Evolutionary conservation across 768 basidiomycete species (phyloP), one percentile per base, ranked within the genome.

Genomic region (Psilocybe sp.): DNA sequence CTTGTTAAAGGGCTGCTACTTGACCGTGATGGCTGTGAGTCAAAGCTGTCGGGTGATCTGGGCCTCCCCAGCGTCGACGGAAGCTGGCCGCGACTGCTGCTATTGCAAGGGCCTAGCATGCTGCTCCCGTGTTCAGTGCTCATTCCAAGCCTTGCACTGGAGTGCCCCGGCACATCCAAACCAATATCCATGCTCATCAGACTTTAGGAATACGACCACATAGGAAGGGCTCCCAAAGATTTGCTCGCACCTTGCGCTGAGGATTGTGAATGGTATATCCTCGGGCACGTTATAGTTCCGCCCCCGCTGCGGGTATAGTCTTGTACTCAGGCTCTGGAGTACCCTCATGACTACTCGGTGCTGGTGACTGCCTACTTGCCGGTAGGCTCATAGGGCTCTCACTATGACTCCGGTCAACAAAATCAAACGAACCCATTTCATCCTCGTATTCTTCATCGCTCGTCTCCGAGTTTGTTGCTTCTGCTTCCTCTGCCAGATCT

Each of bases 271-370:
- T 95, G 95, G 55, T 82, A 84, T 31, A 95, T 79, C 5, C 93
- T 75, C 1, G 95, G 95, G 12, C 92, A 82, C 9, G 87, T 87
- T 56, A 97, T 81, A 0, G 80, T 85, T 0, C 94, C 94, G 11
- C 93, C 93, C 95, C 94, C 4, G 97, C 87, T 2, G 95, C 94
- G 11, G 94, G 92, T 33, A 94, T 82, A 1, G 88, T 87, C 64
- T 96, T 91, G 66, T 87, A 94, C 60, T 91, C 89, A 10, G 76
- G 67, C 36, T 28, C 23, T 3, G 77, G 63, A n/a, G 70, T 66
- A 44, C 78, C 76, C 10, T 57, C 60, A 40, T 72, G 73, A 40
- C 70, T 66, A 48, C 78, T 75, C 14, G 58, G 60, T 31, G 71
- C 73, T 41, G 71, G 64, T 20, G 66, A 64, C 19, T 73, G 61